phyloP scores from a whole-genome alignment of 441 rosid species.

The Populus hybrid region DNA sequence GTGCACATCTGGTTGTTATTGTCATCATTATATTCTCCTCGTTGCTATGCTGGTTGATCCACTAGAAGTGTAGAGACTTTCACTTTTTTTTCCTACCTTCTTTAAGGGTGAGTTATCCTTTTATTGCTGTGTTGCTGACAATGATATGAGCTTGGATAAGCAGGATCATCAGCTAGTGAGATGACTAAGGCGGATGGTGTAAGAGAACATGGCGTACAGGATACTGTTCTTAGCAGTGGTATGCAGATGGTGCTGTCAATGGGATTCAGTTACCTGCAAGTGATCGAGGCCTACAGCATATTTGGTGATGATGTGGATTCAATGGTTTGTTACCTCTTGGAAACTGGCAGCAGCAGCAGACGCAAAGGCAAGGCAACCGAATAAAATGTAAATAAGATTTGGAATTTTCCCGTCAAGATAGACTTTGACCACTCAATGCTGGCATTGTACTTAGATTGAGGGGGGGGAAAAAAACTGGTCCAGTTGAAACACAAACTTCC shows the following conservation, averaged over 20 bases:
- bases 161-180: slow-evolving; percentile 76
- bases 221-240: slow-evolving; percentile 55
- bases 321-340: slow-evolving; percentile 86
- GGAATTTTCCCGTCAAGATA: background rate
- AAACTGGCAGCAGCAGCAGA: slow-evolving; percentile 65
- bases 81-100: background rate
- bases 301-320: slow-evolving; percentile 97
- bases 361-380: slow-evolving; percentile 97
- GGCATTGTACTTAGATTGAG: slow-evolving; percentile 3
- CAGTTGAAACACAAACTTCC: background rate
- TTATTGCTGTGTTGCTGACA: background rate
- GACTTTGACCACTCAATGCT: background rate
- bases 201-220: slow-evolving; percentile 34
- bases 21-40: background rate
- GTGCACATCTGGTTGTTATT: background rate
- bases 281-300: slow-evolving; percentile 81
- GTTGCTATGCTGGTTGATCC: background rate
- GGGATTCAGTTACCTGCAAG: slow-evolving; percentile 96
- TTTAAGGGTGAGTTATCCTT: background rate
- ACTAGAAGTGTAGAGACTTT: background rate
- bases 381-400: slow-evolving; percentile 20
- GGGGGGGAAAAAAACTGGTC: background rate
- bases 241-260: slow-evolving; percentile 77
- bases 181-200: slow-evolving; percentile 31
- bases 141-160: slow-evolving; percentile 4